Evolutionary conservation across 2,329 filamentous ascomycete genomes (phyloP).

Genomic region (Sporothrix variecibatus): DNA sequence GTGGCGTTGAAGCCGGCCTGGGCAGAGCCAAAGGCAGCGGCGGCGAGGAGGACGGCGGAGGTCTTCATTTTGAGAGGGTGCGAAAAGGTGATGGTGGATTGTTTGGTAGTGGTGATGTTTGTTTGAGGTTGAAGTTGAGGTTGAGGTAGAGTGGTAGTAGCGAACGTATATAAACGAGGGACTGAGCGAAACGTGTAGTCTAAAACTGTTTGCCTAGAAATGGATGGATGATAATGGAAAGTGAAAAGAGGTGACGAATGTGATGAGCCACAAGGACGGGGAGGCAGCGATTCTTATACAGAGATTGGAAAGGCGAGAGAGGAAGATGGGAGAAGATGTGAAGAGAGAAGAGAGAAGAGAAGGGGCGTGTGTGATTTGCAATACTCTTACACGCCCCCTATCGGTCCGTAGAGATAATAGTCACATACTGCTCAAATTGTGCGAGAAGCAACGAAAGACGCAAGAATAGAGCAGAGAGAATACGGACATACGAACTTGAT

Average conservation of each 20-base stretch:
- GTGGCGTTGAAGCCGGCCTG: conserved; percentile 14
- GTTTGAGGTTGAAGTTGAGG: not conserved
- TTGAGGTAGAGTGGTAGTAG: not conserved
- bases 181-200: conserved; percentile 26
- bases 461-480: not conserved
- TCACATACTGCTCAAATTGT: not conserved
- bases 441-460: not conserved
- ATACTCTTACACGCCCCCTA: not conserved
- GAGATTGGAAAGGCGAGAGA: not conserved
- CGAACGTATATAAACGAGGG: conserved; percentile 25
- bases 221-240: not conserved
- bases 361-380: conserved; percentile 4
- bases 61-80: conserved; percentile 28
- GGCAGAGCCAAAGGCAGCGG: conserved; percentile 24
- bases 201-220: not conserved
- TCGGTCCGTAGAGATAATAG: not conserved
- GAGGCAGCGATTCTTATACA: conserved; percentile 6
- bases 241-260: not conserved
- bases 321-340: not conserved
- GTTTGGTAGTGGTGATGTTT: not conserved
- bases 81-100: not conserved
- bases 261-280: conserved; percentile 12
- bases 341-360: not conserved
- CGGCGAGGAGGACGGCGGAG: conserved; percentile 25
- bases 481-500: not conserved